Base-by-base conservation (phyloP, 495 filamentous ascomycete genomes). In the Tetracladium setigerum region DNA sequence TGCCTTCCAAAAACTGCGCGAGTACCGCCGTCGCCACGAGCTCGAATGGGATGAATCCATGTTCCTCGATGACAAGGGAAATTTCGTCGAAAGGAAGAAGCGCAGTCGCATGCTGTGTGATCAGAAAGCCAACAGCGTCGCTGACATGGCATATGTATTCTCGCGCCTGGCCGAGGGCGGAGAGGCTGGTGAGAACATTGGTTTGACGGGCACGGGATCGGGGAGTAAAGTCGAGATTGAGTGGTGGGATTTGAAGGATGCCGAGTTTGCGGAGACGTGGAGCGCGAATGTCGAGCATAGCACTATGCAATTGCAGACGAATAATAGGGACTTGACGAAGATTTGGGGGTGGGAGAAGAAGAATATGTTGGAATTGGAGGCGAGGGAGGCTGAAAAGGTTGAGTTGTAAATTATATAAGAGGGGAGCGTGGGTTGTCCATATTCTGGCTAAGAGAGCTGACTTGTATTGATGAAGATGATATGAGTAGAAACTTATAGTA, bases 51-150 rank as follows among this genome's bases (percentile, higher is more conserved):
- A 61, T 30, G 55, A 71, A 61, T 71, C 83, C 49, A 69, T 64
- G 52, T 67, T 72, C 54, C 63, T 61, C 38, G 56, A 71, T 42
- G 64, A 47, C 15, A 30, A 56, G 56, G 7, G 64, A 66, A 52
- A 62, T 22, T 18, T 41, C 50, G 71, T 32, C 63, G 55, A 63
- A 51, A 70, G 68, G 55, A 78, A 74, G 55, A 67, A 80, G 54
- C 72, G 86, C 30, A 84, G 78, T 10, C 61, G 68, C 18, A 71
- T 64, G 39, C 62, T 96, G 24, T 89, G 87, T 82, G 72, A 95
- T 70, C 87, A 95, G 71, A 88, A 83, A 64, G 86, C 85, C n/a
- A 95, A 90, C 60, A 74, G 72, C 10, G 71, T 95, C 15, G 92
- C 92, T 22, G 92, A 98, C 64, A 66, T 97, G 18, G 87, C 92